Percentiles rank a stretch among this genome's conserved stretches.
These are phyloP conservation scores for Plasmodium gonderi DNA, from an alignment of 169 alveolate species.

Conservation along the genomic window DNA sequence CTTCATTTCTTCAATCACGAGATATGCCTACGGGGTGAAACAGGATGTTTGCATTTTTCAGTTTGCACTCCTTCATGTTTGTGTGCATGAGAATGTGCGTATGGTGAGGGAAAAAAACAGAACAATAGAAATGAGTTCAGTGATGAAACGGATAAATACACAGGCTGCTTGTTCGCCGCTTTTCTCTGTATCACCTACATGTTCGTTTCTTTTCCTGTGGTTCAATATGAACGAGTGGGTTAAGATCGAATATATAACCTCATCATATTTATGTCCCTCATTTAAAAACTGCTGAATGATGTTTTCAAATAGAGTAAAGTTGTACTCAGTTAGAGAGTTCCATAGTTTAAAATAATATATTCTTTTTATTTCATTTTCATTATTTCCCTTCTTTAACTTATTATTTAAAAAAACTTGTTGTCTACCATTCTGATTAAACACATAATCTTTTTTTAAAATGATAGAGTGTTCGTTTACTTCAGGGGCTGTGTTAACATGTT, in stretches of 20 bases:
- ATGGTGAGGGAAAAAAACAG: too few relatives aligned
- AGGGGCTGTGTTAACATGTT: constrained; percentile 66
- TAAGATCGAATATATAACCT: constrained; percentile 86
- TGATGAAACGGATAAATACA: neutral
- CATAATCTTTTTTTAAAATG: constrained; percentile 56
- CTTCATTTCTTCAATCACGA: constrained; percentile 90
- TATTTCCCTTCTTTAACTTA: constrained; percentile 60
- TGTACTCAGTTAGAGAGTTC: constrained; percentile 69
- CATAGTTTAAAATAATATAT: constrained; percentile 66
- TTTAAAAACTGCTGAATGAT: constrained; percentile 66
- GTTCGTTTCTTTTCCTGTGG: constrained; percentile 80
- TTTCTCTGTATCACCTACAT: constrained; percentile 66
- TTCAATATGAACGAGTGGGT: constrained; percentile 81
- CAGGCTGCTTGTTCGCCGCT: neutral
- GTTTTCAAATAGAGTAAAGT: constrained; percentile 72
- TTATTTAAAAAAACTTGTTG: constrained; percentile 40
- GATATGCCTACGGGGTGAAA: constrained; percentile 78
- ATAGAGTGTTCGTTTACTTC: constrained; percentile 11
- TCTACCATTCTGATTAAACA: constrained; percentile 57
- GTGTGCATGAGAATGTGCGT: too few relatives aligned
- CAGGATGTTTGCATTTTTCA: too few relatives aligned
- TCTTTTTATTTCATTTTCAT: constrained; percentile 64
- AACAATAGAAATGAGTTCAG: neutral
- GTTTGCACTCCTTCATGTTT: too few relatives aligned
- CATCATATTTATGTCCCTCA: constrained; percentile 83